These are phyloP conservation scores for Quercus suber DNA, from an alignment of 306 rosid species.

Conservation along the genomic window DNA sequence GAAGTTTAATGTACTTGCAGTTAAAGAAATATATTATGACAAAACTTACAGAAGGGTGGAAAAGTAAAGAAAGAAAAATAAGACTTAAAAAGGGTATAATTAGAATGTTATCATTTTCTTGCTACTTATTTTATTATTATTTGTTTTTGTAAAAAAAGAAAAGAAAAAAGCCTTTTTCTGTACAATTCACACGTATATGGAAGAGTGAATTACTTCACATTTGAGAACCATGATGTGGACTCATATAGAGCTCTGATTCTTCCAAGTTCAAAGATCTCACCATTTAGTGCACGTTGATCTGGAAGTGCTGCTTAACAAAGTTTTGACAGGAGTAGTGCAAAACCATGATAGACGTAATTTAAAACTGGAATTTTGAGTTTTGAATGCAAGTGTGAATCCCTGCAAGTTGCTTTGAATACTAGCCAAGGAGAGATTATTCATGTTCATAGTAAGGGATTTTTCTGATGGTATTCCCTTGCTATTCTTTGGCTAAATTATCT, in stretches of 20 bases:
- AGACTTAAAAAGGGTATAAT: no score
- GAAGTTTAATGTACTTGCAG: background rate
- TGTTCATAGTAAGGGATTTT: background rate
- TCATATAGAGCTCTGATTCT: background rate
- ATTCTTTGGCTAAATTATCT: background rate
- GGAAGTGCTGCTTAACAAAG: background rate
- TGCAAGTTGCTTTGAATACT: background rate
- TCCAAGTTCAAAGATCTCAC: background rate
- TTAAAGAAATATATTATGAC: background rate
- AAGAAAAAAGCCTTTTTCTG: no score
- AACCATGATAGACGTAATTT: background rate
- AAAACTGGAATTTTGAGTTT: constrained; percentile 13
- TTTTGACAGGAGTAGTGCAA: background rate
- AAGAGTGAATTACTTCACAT: no score
- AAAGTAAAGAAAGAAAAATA: background rate
- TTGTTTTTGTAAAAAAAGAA: no score
- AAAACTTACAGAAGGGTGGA: background rate
- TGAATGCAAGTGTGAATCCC: background rate
- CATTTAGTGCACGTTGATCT: background rate
- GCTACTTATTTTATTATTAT: no score
- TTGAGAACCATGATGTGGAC: background rate
- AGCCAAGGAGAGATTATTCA: background rate
- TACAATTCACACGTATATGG: no score
- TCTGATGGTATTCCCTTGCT: background rate
- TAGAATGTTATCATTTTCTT: no score